Evolutionary conservation across 306 rosid species (phyloP).

Genomic region (Boehmeria nivea): DNA sequence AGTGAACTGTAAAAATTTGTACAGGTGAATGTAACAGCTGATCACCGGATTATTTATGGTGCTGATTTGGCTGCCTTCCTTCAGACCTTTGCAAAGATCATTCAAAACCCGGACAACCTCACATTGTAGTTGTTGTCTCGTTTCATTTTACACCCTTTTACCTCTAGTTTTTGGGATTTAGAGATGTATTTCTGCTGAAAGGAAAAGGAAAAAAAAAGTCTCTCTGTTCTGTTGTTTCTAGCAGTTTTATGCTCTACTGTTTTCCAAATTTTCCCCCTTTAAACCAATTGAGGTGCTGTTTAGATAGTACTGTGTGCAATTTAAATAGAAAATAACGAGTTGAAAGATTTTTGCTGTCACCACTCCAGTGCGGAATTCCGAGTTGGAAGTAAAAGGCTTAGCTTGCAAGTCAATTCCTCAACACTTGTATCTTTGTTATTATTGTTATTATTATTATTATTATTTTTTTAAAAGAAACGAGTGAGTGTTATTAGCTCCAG

Average conservation of each 20-base stretch:
- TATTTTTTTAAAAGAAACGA: too few relatives aligned
- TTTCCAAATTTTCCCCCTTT: conserved; percentile 13
- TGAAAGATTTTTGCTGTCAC: too few relatives aligned
- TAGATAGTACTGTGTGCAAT: conserved; percentile 17
- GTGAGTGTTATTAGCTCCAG: too few relatives aligned
- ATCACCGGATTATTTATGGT: conserved; percentile 83
- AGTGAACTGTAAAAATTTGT: conserved; percentile 22
- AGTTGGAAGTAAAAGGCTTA: too few relatives aligned
- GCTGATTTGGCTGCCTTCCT: conserved; percentile 93
- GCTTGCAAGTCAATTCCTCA: too few relatives aligned
- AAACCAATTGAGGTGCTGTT: conserved; percentile 14
- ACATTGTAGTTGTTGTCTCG: conserved; percentile 52
- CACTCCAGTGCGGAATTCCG: too few relatives aligned
- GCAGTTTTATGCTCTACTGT: conserved; percentile 20
- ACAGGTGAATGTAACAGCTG: conserved; percentile 93
- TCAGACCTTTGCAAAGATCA: conserved; percentile 66
- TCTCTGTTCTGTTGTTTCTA: conserved; percentile 21
- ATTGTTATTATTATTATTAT: too few relatives aligned
- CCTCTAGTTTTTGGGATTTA: conserved; percentile 15
- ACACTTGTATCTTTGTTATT: too few relatives aligned
- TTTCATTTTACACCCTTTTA: conserved; percentile 12
- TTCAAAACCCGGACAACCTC: conserved; percentile 79
- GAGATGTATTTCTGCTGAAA: conserved; percentile 5
- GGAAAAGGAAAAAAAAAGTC: conserved; percentile 5
- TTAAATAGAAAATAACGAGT: conserved; percentile 24